Conservation (phyloP, 2,329 filamentous ascomycete species). For the Fusarium drepaniforme region DNA sequence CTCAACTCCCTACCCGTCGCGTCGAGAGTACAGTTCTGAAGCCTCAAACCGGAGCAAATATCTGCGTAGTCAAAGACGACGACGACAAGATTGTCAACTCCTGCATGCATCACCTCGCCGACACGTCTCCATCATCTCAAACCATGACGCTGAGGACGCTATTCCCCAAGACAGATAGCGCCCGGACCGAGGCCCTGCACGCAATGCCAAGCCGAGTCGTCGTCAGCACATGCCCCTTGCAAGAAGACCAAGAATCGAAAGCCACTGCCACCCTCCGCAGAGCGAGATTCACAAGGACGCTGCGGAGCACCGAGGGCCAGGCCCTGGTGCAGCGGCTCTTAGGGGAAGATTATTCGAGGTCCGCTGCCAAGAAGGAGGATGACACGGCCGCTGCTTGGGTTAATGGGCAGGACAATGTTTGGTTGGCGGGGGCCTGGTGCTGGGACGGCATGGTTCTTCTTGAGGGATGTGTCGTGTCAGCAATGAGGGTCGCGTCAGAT, state of each 20-base stretch:
- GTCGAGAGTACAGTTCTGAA: conserved; percentile 62
- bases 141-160: conserved; percentile 51
- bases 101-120: conserved; percentile 46
- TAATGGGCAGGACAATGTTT: conserved; percentile 67
- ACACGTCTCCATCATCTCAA: conserved; percentile 43
- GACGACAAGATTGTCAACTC: conserved; percentile 4
- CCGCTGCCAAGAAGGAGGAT: conserved; percentile 17
- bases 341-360: conserved; percentile 15
- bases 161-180: conserved; percentile 43
- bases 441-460: conserved; percentile 75
- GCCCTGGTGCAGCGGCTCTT: conserved; percentile 61
- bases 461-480: conserved; percentile 71
- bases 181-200: conserved; percentile 65
- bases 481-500: conserved; percentile 65
- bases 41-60: conserved; percentile 2
- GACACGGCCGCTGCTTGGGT: conserved; percentile 55
- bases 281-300: conserved; percentile 63
- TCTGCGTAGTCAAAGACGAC: conserved; percentile 14
- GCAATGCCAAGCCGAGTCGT: conserved; percentile 62
- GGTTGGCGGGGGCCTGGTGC: conserved; percentile 70
- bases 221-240: conserved; percentile 65
- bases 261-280: conserved; percentile 53
- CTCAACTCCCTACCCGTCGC: conserved; percentile 59
- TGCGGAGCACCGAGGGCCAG: conserved; percentile 63
- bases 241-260: conserved; percentile 49